Base-by-base conservation (phyloP, 768 basidiomycete genomes). In the Boletellus sp. region DNA sequence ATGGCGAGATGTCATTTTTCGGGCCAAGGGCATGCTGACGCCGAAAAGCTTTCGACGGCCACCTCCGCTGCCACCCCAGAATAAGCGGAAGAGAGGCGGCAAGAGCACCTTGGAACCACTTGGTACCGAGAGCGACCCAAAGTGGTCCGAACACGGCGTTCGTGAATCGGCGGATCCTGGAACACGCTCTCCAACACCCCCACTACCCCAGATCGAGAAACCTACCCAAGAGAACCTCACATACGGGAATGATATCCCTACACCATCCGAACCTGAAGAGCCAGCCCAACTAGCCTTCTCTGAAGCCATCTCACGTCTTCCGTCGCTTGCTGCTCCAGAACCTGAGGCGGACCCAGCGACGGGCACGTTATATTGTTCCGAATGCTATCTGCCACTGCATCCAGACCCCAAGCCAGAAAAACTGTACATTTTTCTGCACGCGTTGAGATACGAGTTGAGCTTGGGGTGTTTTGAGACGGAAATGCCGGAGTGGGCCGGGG, bases 371-470 rank as follows among this genome's bases (percentile, higher is more conserved):
- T 96, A 91, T 70, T 99, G 95, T 65, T 74, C 80, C 1, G 90
- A 92, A 63, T 99, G 95, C 65, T 97, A 89, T 67, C 74, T 96
- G 40, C 96, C 96, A 15, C 70, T 97, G 22, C 85, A 94, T 50
- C 91, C 93, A 11, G 96, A 99, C 69, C 96, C 95, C 2, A 83
- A 81, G 61, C 94, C 94, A 2, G 91, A 94, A 65, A 83, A 83
- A 53, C 73, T 98, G 49, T 97, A 92, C 70, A 98, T 99, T 57
- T 99, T 94, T 70, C 70, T 99, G 62, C 96, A 99, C 61, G 94
- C 96, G 23, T 68, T 89, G 62, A 79, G 79, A 58, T 97, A 94
- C 68, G 88, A 84, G 42, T 86, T 86, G 12, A 83, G 81, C 54
- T 72, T 93, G 38, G 92, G 92, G n/a, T 70, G 77, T 23, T 95